These are phyloP conservation scores for Rosa persica DNA, from an alignment of 306 rosid genomes.

Conservation along the genomic window DNA sequence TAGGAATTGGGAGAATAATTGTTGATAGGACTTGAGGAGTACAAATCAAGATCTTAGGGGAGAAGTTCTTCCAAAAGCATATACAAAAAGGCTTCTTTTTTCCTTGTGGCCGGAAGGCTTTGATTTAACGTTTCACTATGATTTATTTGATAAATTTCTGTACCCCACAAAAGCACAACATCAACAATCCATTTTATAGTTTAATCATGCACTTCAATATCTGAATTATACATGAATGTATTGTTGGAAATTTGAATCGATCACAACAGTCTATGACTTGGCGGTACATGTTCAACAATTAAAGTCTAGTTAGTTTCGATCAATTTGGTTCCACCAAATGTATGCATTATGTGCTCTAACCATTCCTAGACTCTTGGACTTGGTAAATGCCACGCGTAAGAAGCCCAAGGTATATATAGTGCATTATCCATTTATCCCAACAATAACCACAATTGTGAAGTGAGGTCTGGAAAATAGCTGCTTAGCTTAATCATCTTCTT, in stretches of 20 bases:
- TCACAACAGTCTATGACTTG: no score
- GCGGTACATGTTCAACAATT: no score
- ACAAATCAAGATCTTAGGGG: not conserved
- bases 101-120: not conserved
- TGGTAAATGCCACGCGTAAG: not conserved
- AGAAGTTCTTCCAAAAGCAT: constrained; percentile 3
- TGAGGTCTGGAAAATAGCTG: not conserved
- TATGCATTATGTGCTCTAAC: not conserved
- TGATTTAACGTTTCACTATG: not conserved
- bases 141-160: not conserved
- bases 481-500: not conserved
- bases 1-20: constrained; percentile 19
- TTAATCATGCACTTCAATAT: not conserved
- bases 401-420: not conserved
- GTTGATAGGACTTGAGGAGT: not conserved
- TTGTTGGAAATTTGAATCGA: not conserved
- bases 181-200: not conserved
- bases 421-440: not conserved
- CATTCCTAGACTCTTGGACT: not conserved
- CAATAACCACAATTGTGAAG: not conserved
- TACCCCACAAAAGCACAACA: constrained; percentile 1
- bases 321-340: not conserved
- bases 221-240: not conserved
- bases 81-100: not conserved
- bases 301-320: not conserved